phyloP scores from a whole-genome alignment of 148 eudicot genomes.

The Fallopia convolvulus region DNA sequence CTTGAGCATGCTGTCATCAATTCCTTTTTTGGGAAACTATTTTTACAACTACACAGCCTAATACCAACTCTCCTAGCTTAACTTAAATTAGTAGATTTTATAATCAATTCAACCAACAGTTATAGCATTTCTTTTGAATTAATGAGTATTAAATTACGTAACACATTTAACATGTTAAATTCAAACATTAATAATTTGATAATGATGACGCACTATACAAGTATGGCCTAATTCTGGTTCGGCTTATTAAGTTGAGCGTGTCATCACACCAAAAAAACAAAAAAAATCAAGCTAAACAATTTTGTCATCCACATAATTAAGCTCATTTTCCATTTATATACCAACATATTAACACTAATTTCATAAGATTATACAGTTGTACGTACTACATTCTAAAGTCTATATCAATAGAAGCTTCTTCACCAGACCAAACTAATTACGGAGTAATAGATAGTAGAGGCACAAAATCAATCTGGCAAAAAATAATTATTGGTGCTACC shows the following conservation, averaged over 20 bases:
- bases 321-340: background rate
- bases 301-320: background rate
- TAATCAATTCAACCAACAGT: too few species aligned
- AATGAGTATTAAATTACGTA: background rate
- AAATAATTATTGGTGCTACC: background rate
- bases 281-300: background rate
- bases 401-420: background rate
- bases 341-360: background rate
- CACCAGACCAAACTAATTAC: background rate
- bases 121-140: too few species aligned
- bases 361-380: background rate
- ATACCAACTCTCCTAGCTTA: too few species aligned
- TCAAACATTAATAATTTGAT: too few species aligned
- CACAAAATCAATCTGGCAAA: slow-evolving; percentile 3
- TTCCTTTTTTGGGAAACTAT: too few species aligned
- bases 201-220: background rate
- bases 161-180: too few species aligned
- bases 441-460: background rate
- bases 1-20: too few species aligned
- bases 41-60: too few species aligned
- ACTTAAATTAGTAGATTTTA: too few species aligned
- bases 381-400: background rate
- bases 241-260: background rate
- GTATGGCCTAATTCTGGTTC: background rate
- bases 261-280: too few species aligned